Base-by-base conservation (phyloP, 2,329 filamentous ascomycete species). In the Xylariales sp. region DNA sequence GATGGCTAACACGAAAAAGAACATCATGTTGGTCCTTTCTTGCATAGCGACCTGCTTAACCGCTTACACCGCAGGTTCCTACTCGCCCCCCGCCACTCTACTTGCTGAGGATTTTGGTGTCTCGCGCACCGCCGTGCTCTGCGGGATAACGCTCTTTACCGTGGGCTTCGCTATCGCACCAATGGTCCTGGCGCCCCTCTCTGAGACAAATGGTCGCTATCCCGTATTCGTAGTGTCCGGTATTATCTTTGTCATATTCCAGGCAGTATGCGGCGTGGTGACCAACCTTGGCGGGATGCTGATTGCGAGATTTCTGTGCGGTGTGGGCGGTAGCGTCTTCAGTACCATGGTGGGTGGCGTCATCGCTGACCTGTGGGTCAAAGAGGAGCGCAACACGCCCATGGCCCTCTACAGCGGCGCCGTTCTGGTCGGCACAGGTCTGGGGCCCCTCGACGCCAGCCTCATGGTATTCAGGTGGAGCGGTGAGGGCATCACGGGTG, bases 321-420 rank as follows among this genome's bases (percentile, higher is more conserved):
- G 90, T 2, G 78, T 81, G n/a, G 86, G 85, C 6, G 83, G 78
- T 5, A 88, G 82, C 33, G 81, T 73, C 0, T 95, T 94, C 55
- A 88, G 84, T 30, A 93, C 88, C 16, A 90, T 95, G 74, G 84
- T 95, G 0, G 90, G 90, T n/a, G 90, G 90, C 4, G 85, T 96
- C 4, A 83, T 96, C 28, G 84, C 85, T 35, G 90, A 96, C 54
- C 76, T 95, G 41, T 95, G 89, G 65, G 77, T 83, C 33, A 79
- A 86, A 8, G 67, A 85, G 42, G 81, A 86, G 30, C 73, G 91
- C 23, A 95, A 96, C 51, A 88, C 84, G 0, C 86, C 90, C 0
- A 95, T 96, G 91, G 83, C 88, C 0, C 57, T 95, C 0, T 96
- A 95, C 59, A 85, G 84, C n/a, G 87, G 84, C 1, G 70, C 72